Evolutionary conservation across 2,329 filamentous ascomycete genomes (phyloP).

Genomic region (Trichoderma aggressivum): DNA sequence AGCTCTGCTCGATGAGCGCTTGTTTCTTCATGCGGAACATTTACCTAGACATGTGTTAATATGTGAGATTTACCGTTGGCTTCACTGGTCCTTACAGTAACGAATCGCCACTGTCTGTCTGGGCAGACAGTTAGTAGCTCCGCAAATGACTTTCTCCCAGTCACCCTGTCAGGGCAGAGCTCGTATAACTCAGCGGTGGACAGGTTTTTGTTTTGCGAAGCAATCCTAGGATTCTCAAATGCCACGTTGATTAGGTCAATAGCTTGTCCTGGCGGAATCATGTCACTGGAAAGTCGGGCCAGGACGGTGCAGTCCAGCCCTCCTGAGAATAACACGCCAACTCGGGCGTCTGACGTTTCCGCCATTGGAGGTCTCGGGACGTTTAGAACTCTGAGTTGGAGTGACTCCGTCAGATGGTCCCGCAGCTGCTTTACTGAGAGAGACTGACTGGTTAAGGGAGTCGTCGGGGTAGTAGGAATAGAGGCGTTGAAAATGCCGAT

Average conservation of each 20-base stretch:
- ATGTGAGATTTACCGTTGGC: neutral
- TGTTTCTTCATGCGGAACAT: slow-evolving; percentile 77
- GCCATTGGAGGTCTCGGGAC: slow-evolving; percentile 57
- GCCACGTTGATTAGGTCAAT: slow-evolving; percentile 94
- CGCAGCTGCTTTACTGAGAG: slow-evolving; percentile 52
- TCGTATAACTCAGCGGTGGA: slow-evolving; percentile 58
- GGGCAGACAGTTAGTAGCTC: slow-evolving; percentile 72
- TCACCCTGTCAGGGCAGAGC: slow-evolving; percentile 84
- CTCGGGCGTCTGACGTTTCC: slow-evolving; percentile 41
- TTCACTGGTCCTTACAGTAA: slow-evolving; percentile 52
- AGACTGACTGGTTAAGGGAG: slow-evolving; percentile 33
- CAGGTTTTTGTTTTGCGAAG: slow-evolving; percentile 46
- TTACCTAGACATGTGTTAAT: slow-evolving; percentile 48
- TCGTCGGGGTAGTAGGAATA: slow-evolving; percentile 35
- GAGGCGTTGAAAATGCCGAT: slow-evolving; percentile 52
- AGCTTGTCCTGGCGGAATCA: slow-evolving; percentile 63
- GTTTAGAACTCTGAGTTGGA: slow-evolving; percentile 61
- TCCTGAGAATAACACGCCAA: slow-evolving; percentile 89
- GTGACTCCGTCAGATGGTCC: slow-evolving; percentile 55
- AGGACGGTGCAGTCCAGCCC: slow-evolving; percentile 90
- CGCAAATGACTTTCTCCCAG: slow-evolving; percentile 73
- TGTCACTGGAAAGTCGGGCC: slow-evolving; percentile 73
- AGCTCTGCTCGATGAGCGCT: slow-evolving; percentile 65
- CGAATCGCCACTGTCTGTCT: slow-evolving; percentile 73
- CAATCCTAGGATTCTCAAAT: slow-evolving; percentile 86